These are phyloP conservation scores for Ochromonadaceae sp. DNA, from an alignment of 352 stramenopile species.

Conservation along the genomic window DNA sequence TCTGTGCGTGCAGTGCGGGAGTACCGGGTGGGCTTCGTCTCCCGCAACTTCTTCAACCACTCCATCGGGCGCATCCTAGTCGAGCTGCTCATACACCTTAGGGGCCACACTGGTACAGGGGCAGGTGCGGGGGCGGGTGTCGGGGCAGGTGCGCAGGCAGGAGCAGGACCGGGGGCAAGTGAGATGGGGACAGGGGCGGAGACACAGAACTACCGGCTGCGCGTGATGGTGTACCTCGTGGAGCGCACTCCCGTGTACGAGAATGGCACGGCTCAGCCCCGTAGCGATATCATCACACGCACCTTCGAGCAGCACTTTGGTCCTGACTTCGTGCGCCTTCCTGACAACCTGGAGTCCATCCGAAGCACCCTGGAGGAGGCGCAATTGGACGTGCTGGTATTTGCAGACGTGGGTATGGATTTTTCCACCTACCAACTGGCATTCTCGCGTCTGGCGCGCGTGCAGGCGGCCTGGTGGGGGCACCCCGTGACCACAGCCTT, in stretches of 20 bases:
- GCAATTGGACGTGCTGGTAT: slow-evolving; percentile 54
- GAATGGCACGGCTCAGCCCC: neutral
- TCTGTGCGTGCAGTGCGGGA: neutral
- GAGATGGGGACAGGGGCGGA: neutral
- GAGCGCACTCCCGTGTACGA: neutral
- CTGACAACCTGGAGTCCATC: slow-evolving; percentile 22
- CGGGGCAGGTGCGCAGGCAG: neutral
- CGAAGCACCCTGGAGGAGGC: slow-evolving; percentile 32
- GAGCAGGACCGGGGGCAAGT: slow-evolving; percentile 11
- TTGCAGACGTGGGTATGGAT: slow-evolving; percentile 60
- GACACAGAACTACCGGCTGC: neutral
- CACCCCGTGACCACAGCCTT: slow-evolving; percentile 54
- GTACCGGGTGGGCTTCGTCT: slow-evolving; percentile 31
- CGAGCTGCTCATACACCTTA: slow-evolving; percentile 23
- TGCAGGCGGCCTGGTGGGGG: slow-evolving; percentile 57
- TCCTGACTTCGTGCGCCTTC: neutral
- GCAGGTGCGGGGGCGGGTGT: slow-evolving; percentile 1
- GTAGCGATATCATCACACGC: slow-evolving; percentile 3
- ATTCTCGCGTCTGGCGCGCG: slow-evolving; percentile 47
- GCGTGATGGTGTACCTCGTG: neutral
- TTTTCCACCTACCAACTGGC: slow-evolving; percentile 49
- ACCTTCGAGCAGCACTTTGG: slow-evolving; percentile 13
- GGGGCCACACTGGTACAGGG: neutral
- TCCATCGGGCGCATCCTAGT: slow-evolving; percentile 32
- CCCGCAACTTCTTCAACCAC: slow-evolving; percentile 31